Evolutionary conservation across 352 stramenopile species (phyloP).

Genomic region (Phytophthora pistaciae): DNA sequence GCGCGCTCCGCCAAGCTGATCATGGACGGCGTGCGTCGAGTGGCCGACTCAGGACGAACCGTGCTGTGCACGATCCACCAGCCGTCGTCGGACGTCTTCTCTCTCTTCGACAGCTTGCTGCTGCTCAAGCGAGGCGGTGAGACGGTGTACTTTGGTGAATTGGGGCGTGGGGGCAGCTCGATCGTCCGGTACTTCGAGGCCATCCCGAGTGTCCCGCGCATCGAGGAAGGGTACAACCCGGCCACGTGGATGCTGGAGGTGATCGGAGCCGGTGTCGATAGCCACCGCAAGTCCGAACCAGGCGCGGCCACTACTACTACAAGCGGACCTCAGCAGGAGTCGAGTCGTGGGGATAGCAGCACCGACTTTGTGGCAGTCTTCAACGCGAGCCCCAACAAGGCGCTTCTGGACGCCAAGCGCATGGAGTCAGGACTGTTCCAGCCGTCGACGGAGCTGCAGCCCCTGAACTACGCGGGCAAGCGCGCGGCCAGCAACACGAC

Average conservation of each 20-base stretch:
- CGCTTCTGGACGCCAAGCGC: not conserved
- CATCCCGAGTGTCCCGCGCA: not conserved
- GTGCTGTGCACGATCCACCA: slow-evolving; percentile 9
- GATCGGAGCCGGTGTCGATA: not conserved
- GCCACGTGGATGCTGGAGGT: slow-evolving; percentile 8
- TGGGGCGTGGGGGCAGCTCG: not conserved
- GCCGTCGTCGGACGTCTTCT: slow-evolving; percentile 4
- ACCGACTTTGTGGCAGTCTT: slow-evolving; percentile 1
- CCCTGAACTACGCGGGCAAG: not conserved
- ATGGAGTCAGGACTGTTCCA: not conserved
- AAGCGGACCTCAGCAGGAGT: not conserved
- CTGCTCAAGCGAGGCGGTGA: not conserved
- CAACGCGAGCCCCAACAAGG: not conserved
- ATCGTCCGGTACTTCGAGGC: slow-evolving; percentile 1
- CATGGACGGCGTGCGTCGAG: slow-evolving; percentile 2
- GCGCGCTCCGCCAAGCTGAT: slow-evolving; percentile 3
- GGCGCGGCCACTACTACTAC: not conserved
- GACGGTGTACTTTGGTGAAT: slow-evolving; percentile 7
- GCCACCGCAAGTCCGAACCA: not conserved
- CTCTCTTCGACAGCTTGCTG: slow-evolving; percentile 7
- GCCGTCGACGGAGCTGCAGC: not conserved
- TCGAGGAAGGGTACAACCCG: slow-evolving; percentile 1
- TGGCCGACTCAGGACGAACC: slow-evolving; percentile 4
- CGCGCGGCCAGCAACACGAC: not conserved
- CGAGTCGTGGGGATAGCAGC: not conserved